Conservation (phyloP, 306 rosid genomes). For the Begonia masoniana region DNA sequence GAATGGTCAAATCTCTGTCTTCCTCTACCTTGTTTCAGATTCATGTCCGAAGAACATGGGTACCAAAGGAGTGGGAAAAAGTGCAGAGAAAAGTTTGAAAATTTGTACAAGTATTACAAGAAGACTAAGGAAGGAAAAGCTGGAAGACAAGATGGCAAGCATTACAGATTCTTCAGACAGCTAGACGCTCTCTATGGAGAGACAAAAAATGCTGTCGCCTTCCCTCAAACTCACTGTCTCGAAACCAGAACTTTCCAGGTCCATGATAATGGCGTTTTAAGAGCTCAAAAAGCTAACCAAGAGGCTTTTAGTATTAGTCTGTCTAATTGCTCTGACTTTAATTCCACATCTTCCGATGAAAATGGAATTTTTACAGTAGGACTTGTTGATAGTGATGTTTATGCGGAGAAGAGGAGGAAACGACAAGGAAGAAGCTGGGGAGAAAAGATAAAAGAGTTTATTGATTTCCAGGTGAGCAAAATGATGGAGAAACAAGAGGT, state of each 20-base stretch:
- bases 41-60: slow-evolving; percentile 68
- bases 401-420: neutral
- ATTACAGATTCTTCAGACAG: slow-evolving; percentile 75
- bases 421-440: slow-evolving; percentile 31
- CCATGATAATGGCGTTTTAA: neutral
- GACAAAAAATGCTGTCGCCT: slow-evolving; percentile 19
- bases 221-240: slow-evolving; percentile 8
- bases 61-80: slow-evolving; percentile 73
- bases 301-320: slow-evolving; percentile 36
- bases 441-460: slow-evolving; percentile 38
- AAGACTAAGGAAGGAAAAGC: slow-evolving; percentile 72
- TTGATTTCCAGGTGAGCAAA: slow-evolving; percentile 46
- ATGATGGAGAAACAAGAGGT: slow-evolving; percentile 54
- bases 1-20: no score
- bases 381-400: neutral
- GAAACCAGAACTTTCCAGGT: neutral
- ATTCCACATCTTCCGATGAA: slow-evolving; percentile 42
- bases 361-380: neutral
- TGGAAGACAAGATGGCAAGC: slow-evolving; percentile 74
- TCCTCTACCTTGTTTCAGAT: slow-evolving; percentile 17
- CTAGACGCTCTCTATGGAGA: slow-evolving; percentile 72
- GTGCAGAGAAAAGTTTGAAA: slow-evolving; percentile 84
- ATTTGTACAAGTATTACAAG: slow-evolving; percentile 84
- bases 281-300: slow-evolving; percentile 5
- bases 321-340: slow-evolving; percentile 48